Evolutionary conservation across 139 green algal species (phyloP), one percentile per base, ranked within the genome.

Genomic region (Marvania coccoides): DNA sequence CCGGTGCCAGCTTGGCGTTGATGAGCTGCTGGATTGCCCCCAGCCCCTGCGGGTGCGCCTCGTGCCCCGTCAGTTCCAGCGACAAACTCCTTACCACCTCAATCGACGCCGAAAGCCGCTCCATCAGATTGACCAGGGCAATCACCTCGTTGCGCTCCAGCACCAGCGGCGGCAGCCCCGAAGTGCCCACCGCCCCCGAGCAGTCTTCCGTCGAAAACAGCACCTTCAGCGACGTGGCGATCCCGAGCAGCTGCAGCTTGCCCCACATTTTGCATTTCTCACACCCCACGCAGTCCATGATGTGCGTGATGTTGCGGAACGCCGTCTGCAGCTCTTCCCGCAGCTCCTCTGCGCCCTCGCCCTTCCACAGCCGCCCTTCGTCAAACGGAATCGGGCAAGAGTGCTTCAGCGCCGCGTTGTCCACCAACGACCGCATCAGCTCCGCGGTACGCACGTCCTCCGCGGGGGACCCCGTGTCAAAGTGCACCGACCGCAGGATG

Each of bases 191-290:
- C 5, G 58, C 55, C 19, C 72, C 76, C 6, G 15, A 46, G 61
- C 88, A 92, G 55, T 91, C 77, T 3, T 83, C 66, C n/a, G 67
- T 64, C 10, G 82, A 83, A 58, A 97, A 96, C 9, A 96, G 71
- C 26, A 98, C 84, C 73, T 98, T 98, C 34, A 98, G 75, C 2
- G 91, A 89, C 0, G 93, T 96, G 10, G 86, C 93, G 19, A 98
- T 81, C 26, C 92, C 94, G 36, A 98, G 76, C 23, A 95, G 87
- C 77, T 98, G 92, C 65, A 99, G 84, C 86, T 99, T 99, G 63
- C 92, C 94, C 92, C 93, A 98, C 45, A 99, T 86, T 81, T 95
- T 97, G 88, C 94, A 99, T 72, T 98, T 98, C 69, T 99, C 91
- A 66, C 94, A 98, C 19, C 92, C 91, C 31, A 99, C 91, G 72